These are phyloP conservation scores for Sherardia arvensis DNA, from an alignment of 257 asterid genomes.

Conservation along the genomic window DNA sequence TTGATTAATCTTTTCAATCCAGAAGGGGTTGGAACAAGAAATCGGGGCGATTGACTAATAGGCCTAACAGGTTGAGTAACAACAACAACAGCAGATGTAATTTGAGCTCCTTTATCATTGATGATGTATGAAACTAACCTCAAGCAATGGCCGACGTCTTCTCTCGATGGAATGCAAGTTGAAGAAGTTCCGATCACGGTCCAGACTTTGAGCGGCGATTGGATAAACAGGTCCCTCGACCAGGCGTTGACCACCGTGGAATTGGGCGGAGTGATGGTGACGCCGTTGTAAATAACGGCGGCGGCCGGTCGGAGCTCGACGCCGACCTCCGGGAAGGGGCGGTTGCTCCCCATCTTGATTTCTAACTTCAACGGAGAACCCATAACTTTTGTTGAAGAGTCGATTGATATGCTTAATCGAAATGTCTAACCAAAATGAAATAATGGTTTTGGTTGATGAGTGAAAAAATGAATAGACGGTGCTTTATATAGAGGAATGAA, in stretches of 20 bases:
- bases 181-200: background rate
- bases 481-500: too few species aligned
- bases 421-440: too few species aligned
- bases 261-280: background rate
- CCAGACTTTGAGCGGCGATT: background rate
- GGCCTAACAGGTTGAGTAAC: background rate
- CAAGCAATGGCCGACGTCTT: background rate
- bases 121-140: background rate
- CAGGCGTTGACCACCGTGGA: background rate
- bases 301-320: background rate
- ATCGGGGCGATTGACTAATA: background rate
- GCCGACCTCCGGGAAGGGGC: background rate
- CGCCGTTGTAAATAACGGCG: background rate
- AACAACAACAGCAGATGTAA: background rate
- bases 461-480: too few species aligned
- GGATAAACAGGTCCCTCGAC: background rate
- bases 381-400: too few species aligned
- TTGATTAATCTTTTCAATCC: background rate
- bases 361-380: too few species aligned
- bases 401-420: too few species aligned
- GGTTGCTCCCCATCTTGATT: too few species aligned
- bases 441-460: too few species aligned
- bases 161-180: background rate
- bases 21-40: background rate
- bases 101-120: background rate